Percentiles rank a stretch among this genome's conserved stretches.
Conservation (phyloP, 2,329 filamentous ascomycete species). For the Rutstroemia sp. region DNA sequence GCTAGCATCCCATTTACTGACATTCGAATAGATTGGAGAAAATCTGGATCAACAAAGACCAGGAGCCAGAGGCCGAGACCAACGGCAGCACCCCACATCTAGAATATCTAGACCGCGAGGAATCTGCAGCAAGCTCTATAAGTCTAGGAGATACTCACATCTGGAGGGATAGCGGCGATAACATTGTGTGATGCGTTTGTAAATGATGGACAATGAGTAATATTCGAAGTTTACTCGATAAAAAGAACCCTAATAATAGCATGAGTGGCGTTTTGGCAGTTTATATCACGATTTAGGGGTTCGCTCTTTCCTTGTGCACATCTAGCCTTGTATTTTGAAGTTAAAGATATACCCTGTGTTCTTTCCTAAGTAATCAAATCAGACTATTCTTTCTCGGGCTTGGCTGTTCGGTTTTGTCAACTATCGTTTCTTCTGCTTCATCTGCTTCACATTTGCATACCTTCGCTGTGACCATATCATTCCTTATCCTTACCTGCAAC, state of each 20-base stretch:
- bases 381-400: too few relatives aligned
- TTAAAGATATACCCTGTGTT: constrained; percentile 4
- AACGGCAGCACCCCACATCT: constrained; percentile 11
- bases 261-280: constrained; percentile 9
- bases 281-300: background rate
- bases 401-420: too few relatives aligned
- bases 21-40: constrained; percentile 48
- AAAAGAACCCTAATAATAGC: background rate
- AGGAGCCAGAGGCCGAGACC: constrained; percentile 9
- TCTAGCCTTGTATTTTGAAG: background rate
- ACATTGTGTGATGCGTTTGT: constrained; percentile 24
- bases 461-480: background rate
- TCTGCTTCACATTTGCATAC: background rate
- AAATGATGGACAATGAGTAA: background rate
- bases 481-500: background rate
- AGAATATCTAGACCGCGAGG: constrained; percentile 21
- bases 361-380: background rate
- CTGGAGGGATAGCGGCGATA: constrained; percentile 36
- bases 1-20: constrained; percentile 4
- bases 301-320: constrained; percentile 12
- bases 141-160: constrained; percentile 45
- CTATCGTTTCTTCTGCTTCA: background rate
- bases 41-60: constrained; percentile 51
- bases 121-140: constrained; percentile 37
- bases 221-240: background rate